These are phyloP conservation scores for Albatrellus ellisii DNA, from an alignment of 768 basidiomycete species.

Conservation along the genomic window DNA sequence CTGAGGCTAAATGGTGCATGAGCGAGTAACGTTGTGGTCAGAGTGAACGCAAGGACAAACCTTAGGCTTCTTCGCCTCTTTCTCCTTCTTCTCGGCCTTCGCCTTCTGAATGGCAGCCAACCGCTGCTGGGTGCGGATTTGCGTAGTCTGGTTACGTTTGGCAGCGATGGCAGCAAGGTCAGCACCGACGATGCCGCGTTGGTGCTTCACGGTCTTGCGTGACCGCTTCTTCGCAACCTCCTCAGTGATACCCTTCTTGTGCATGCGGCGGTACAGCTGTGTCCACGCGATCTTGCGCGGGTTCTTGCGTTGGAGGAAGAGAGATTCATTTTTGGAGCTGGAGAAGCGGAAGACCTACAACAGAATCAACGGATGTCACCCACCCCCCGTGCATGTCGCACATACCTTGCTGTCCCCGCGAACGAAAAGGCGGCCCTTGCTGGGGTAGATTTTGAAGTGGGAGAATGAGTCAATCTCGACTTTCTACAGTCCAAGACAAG, in stretches of 20 bases:
- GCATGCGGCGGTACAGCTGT: constrained; percentile 85
- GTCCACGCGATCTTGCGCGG: constrained; percentile 99
- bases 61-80: constrained; percentile 85
- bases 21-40: no score
- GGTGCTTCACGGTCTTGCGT: constrained; percentile 92
- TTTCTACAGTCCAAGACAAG: constrained; percentile 44
- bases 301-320: constrained; percentile 99
- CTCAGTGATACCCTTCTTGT: constrained; percentile 99
- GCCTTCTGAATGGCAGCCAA: constrained; percentile 84
- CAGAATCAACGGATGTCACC: no score
- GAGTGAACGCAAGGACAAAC: constrained; percentile 24
- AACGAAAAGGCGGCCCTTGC: constrained; percentile 92
- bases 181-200: constrained; percentile 96
- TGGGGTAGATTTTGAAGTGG: constrained; percentile 94
- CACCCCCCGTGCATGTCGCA: no score
- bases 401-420: constrained; percentile 91
- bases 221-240: constrained; percentile 99
- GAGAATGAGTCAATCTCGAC: constrained; percentile 99
- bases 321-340: constrained; percentile 84
- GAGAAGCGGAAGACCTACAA: constrained; percentile 89
- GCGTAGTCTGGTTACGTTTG: constrained; percentile 84
- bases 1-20: constrained; percentile 40
- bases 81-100: constrained; percentile 94
- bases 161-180: constrained; percentile 87
- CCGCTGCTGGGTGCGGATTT: constrained; percentile 69